phyloP scores from a whole-genome alignment of 179 eudicot species.

The Spergularia azorica region DNA sequence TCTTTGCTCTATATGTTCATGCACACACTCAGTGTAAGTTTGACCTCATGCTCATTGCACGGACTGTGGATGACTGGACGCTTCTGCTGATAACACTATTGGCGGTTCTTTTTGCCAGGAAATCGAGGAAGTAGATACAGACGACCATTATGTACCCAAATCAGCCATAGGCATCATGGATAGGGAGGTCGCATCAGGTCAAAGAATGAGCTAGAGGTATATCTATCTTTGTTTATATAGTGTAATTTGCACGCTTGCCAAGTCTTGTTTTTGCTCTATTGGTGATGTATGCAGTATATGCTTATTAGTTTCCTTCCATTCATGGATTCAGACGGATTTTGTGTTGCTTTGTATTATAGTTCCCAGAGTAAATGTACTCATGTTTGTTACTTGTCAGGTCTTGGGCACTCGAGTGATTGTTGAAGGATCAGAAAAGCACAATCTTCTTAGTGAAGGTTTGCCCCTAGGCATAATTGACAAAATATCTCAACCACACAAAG shows the following conservation, averaged over 20 bases:
- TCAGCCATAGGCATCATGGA: conserved; percentile 70
- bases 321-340: not conserved
- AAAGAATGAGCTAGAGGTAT: conserved; percentile 34
- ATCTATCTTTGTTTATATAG: not conserved
- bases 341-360: not conserved
- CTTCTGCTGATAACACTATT: not conserved
- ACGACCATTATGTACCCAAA: conserved; percentile 86
- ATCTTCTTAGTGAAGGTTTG: conserved; percentile 75
- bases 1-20: not conserved
- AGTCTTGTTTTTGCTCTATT: not conserved
- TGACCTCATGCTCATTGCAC: not conserved
- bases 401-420: conserved; percentile 77
- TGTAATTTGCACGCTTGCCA: not conserved
- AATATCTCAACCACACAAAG: conserved; percentile 63
- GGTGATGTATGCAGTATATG: not conserved
- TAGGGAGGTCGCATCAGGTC: conserved; percentile 34
- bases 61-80: conserved; percentile 15
- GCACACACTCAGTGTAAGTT: no score
- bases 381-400: conserved; percentile 41
- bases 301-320: not conserved
- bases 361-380: conserved; percentile 1
- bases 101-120: conserved; percentile 48
- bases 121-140: conserved; percentile 98
- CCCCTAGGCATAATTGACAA: conserved; percentile 87
- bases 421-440: conserved; percentile 84